Evolutionary conservation across 2,329 filamentous ascomycete genomes (phyloP), one percentile per base, ranked within the genome.

Genomic region (Xylaria sp.): DNA sequence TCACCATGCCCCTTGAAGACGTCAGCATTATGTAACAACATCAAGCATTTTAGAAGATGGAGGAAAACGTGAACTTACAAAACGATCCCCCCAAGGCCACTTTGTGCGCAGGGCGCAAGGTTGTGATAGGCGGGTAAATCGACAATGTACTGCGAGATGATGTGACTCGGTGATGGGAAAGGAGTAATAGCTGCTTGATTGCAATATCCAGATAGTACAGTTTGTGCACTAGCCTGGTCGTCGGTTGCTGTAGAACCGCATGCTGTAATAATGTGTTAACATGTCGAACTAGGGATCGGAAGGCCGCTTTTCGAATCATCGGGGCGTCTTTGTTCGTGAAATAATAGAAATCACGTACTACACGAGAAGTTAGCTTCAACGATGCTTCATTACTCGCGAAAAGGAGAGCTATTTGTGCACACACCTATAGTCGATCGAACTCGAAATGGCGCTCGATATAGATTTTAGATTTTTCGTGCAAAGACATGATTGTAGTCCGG

Each of bases 401-500:
- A 38, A 1, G 13, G 36, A 28, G 15, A 48, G 20, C 26, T 13
- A 2, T 13, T 36, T 23, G 31, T 1, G 20, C 26, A 36, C 67
- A 48, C 61, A 69, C 67, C 67, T 64, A 48, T 77, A 79, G 65
- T 78, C 80, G 28, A 87, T 74, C 4, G 80, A 81, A 15, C 65
- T 72, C 10, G 81, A 82, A 26, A 87, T 77, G 6, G 70, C 73
- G 1, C 78, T 76, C 15, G 78, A 77, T 62, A 87, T 74, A 3
- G 80, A 77, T 4, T 76, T 78, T 17, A 79, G 77, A 20, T 81
- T 80, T 73, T 85, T 84, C 15, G 82, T 83, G 77, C 86, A 88
- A n/a, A 86, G 80, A 66, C 86, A 88, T 9, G 81, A 82, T 70
- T 87, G 85, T 9, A 88, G 76, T 4, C 79, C 81, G 4, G 81